Evolutionary conservation across 345 rosid species (phyloP), one percentile per base, ranked within the genome.

Genomic region (Orychophragmus violaceus): DNA sequence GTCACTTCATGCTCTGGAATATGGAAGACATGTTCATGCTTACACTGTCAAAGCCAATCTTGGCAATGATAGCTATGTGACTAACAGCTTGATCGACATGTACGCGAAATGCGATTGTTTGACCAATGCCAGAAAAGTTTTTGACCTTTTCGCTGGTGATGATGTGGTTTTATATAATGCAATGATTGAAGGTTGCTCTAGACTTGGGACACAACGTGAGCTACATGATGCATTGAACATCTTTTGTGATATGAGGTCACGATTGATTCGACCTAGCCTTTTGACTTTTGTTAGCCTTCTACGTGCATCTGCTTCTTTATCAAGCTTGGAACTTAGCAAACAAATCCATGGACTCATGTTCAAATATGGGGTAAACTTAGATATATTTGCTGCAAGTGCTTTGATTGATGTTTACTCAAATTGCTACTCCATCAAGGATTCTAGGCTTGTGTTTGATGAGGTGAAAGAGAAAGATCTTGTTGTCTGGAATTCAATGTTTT

Each of bases 201-300:
- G 84, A 41, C 64, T 72, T 25, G 88, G 77, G 61, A 72, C 76
- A 16, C 29, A 72, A 39, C 25, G 54, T 59, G 79, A 77, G 59
- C 81, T 81, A 10, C 59, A 36, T 14, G 89, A 90, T 61, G 84
- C 81, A 19, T 32, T 90, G 58, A 70, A 74, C 74, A 70, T 87
- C 54, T 87, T 90, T 74, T 66, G 36, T 60, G 68, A 75, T 48
- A 86, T 87, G 92, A 84, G 87, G 79, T 73, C 46, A 16, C 70
- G 57, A 18, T 66, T 66, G 51, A 30, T 86, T 52, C 74, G 61
- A 28, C 95, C 95, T 23, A 85, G 79, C 71, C 67, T 76, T 4
- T 78, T 90, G 81, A 87, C 95, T 36, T 87, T 86, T 70, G 82
- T 90, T 62, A 87, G 92, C 69, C 86, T 87, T 74, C 83, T 87